Conservation (phyloP, 2,329 filamentous ascomycete species). For the Huntiella abstrusa region DNA sequence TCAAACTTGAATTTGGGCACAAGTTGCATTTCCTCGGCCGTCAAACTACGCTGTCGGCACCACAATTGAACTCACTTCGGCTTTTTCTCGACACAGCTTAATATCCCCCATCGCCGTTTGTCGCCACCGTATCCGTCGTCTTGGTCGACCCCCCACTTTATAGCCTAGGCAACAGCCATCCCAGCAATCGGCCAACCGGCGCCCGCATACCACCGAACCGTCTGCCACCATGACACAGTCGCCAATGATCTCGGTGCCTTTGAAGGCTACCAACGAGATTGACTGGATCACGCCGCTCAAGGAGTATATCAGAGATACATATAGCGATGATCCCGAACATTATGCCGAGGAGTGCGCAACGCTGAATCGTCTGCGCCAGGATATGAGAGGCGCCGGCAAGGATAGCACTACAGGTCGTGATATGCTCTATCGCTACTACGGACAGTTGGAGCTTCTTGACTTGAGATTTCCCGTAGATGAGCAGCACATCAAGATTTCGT, state of each 20-base stretch:
- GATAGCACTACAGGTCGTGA: slow-evolving; percentile 89
- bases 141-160: too few relatives aligned
- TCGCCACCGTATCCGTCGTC: too few relatives aligned
- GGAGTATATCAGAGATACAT: slow-evolving; percentile 77
- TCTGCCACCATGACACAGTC: slow-evolving; percentile 50
- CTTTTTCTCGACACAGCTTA: too few relatives aligned
- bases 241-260: slow-evolving; percentile 86
- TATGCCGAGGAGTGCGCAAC: slow-evolving; percentile 92
- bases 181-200: neutral
- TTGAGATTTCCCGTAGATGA: slow-evolving; percentile 93
- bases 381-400: slow-evolving; percentile 93
- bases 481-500: slow-evolving; percentile 97
- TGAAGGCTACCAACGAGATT: slow-evolving; percentile 92
- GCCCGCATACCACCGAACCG: neutral
- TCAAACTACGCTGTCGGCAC: too few relatives aligned
- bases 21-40: too few relatives aligned
- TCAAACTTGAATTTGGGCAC: too few relatives aligned
- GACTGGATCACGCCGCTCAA: slow-evolving; percentile 93
- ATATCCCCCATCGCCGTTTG: too few relatives aligned
- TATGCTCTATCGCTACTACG: slow-evolving; percentile 91
- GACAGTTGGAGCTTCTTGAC: slow-evolving; percentile 86
- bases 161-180: neutral
- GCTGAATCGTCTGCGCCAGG: slow-evolving; percentile 85
- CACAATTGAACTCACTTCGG: too few relatives aligned
- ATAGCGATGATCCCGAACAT: slow-evolving; percentile 89